Percentiles rank a stretch among this genome's conserved stretches.
Conservation (phyloP, 2,329 filamentous ascomycete genomes). For the Diaporthe citri region DNA sequence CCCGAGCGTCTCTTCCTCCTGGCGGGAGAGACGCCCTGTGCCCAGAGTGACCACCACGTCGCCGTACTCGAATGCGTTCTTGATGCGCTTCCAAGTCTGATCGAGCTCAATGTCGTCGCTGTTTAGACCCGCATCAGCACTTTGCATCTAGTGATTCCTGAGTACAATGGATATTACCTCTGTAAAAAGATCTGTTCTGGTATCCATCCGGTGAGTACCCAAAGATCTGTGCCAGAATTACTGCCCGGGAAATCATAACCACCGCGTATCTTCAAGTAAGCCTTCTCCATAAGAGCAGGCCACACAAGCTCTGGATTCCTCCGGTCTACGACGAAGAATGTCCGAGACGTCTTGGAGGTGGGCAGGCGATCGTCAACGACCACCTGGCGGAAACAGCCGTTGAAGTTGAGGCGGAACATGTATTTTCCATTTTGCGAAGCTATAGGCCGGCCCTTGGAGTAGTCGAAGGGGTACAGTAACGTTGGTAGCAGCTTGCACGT, state of each 20-base stretch:
- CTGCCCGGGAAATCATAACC: constrained; percentile 98
- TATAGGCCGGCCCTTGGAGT: constrained; percentile 65
- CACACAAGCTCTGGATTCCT: constrained; percentile 86
- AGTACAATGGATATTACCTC: constrained; percentile 56
- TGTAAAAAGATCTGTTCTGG: constrained; percentile 95
- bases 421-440: constrained; percentile 89
- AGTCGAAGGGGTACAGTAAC: constrained; percentile 82
- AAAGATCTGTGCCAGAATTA: constrained; percentile 95
- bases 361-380: constrained; percentile 91
- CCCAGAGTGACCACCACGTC: constrained; percentile 92
- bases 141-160: no score
- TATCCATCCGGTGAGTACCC: constrained; percentile 95
- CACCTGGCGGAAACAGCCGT: constrained; percentile 90
- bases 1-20: constrained; percentile 84
- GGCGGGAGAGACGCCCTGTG: constrained; percentile 82
- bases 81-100: constrained; percentile 82
- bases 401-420: constrained; percentile 92
- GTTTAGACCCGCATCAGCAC: background rate
- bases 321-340: constrained; percentile 89
- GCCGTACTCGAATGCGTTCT: constrained; percentile 78
- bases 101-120: constrained; percentile 84
- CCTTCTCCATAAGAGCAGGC: constrained; percentile 95
- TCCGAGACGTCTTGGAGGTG: constrained; percentile 77
- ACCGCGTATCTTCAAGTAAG: constrained; percentile 93
- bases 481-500: constrained; percentile 73